Evolutionary conservation across 768 basidiomycete genomes (phyloP), one percentile per base, ranked within the genome.

Genomic region (Lepiota subincarnata): DNA sequence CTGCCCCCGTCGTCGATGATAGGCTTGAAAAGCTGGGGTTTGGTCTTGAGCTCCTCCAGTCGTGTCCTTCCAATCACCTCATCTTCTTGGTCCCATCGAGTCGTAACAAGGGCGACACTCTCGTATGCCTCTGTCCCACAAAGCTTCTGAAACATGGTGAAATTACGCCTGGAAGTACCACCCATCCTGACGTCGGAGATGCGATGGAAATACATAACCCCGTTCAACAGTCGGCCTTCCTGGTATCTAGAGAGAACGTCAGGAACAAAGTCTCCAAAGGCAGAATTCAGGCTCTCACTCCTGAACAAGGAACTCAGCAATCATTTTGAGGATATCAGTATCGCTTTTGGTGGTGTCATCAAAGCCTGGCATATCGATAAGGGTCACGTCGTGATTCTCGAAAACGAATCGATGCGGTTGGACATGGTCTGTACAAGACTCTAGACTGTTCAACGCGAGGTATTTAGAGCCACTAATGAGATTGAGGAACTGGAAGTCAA

Each of bases 331-430:
- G n/a, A 81, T 64, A 14, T 75, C 76, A 0, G 73, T 69, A 48
- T 81, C 80, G 46, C 70, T 76, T 45, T 67, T 68, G 1, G 64
- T 68, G 2, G 79, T 76, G 58, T 82, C 80, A 55, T 81, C 82
- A 52, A 82, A 83, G 5, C 82, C 82, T 0, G 82, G 82, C 0
- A 81, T 83, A 57, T 84, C 82, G 42, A 84, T 73, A 16, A 84
- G 61, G 0, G 66, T 73, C 24, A 83, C 68, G 8, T 47, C 59
- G 10, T 62, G 63, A 1, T 72, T 75, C 36, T 77, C 72, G 8
- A 80, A 60, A 20, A 64, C 56, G 59, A 82, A 79, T 0, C 74
- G 65, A 6, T 68, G 55, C 2, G 70, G 63, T 52, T 75, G 70
- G 2, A 84, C 74, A 11, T 66, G 66, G 38, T 62, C 66, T 0